These are phyloP conservation scores for Mycena chlorophos DNA, from an alignment of 768 basidiomycete genomes.

Conservation along the genomic window DNA sequence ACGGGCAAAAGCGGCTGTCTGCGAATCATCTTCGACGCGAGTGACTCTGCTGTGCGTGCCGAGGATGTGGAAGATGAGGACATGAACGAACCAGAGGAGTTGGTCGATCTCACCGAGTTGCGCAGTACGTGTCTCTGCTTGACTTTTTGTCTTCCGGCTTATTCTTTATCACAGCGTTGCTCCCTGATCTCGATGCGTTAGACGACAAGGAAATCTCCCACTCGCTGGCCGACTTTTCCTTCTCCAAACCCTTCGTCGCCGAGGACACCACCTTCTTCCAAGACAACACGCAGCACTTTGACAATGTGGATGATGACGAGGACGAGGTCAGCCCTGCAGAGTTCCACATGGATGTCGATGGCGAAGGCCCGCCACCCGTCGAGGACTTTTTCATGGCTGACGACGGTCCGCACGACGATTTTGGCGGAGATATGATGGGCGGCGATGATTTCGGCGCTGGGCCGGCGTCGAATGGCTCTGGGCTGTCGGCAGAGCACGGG, in stretches of 20 bases:
- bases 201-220: slow-evolving; percentile 76
- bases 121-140: slow-evolving; percentile 47
- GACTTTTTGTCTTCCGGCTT: slow-evolving; percentile 8
- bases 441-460: slow-evolving; percentile 47
- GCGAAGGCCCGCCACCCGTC: slow-evolving; percentile 37
- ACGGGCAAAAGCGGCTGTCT: slow-evolving; percentile 78
- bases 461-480: slow-evolving; percentile 46
- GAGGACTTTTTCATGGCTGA: slow-evolving; percentile 74
- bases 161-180: slow-evolving; percentile 55
- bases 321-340: slow-evolving; percentile 35
- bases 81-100: slow-evolving; percentile 66
- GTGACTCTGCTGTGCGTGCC: slow-evolving; percentile 79
- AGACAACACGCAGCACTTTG: slow-evolving; percentile 46
- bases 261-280: slow-evolving; percentile 65
- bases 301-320: slow-evolving; percentile 47
- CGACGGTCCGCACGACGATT: slow-evolving; percentile 53
- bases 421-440: slow-evolving; percentile 39
- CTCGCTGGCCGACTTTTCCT: slow-evolving; percentile 80
- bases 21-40: slow-evolving; percentile 93
- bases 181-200: slow-evolving; percentile 66
- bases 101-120: slow-evolving; percentile 63
- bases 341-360: slow-evolving; percentile 45
- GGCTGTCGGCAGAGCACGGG: slow-evolving; percentile 42
- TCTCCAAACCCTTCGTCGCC: slow-evolving; percentile 64
- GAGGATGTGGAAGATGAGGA: slow-evolving; percentile 78